Conservation (phyloP, 2,329 filamentous ascomycete species). For the Pleochaeta shiraiana region DNA sequence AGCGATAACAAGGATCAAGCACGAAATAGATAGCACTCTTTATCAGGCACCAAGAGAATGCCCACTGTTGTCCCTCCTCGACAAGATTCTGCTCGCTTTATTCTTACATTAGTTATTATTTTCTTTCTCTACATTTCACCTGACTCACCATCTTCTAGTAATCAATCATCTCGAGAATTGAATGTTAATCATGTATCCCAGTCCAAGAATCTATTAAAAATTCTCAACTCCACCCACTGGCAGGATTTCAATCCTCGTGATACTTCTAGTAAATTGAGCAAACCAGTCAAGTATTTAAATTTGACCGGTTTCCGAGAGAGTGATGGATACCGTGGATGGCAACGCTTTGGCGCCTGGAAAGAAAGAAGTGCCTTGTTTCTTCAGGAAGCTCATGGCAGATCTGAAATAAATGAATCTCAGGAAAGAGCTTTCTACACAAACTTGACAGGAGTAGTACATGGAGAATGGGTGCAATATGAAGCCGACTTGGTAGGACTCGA, state of each 20-base stretch:
- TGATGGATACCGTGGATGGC: slow-evolving; percentile 54
- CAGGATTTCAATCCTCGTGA: slow-evolving; percentile 32
- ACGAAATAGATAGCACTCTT: too few species aligned
- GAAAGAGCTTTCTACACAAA: slow-evolving; percentile 16
- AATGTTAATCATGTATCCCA: not conserved
- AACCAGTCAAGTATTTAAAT: slow-evolving; percentile 31
- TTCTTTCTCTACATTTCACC: slow-evolving; percentile 17
- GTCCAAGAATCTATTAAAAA: slow-evolving; percentile 22
- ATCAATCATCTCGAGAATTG: not conserved
- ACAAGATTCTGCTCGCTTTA: slow-evolving; percentile 14
- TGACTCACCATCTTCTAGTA: slow-evolving; percentile 8
- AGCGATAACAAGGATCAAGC: too few species aligned
- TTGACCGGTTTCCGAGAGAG: slow-evolving; percentile 55
- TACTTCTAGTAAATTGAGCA: slow-evolving; percentile 10
- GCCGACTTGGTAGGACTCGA: slow-evolving; percentile 11
- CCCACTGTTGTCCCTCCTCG: slow-evolving; percentile 12
- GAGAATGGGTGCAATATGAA: slow-evolving; percentile 16
- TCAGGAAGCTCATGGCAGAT: slow-evolving; percentile 22
- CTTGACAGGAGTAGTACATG: slow-evolving; percentile 17
- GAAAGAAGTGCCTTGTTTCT: slow-evolving; percentile 40
- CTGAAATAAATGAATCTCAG: not conserved
- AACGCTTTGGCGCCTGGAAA: slow-evolving; percentile 43
- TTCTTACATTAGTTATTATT: slow-evolving; percentile 16
- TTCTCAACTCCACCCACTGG: slow-evolving; percentile 35
- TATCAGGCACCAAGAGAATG: slow-evolving; percentile 9